phyloP scores from a whole-genome alignment of 495 filamentous ascomycete genomes.

The Neurospora sp. region DNA sequence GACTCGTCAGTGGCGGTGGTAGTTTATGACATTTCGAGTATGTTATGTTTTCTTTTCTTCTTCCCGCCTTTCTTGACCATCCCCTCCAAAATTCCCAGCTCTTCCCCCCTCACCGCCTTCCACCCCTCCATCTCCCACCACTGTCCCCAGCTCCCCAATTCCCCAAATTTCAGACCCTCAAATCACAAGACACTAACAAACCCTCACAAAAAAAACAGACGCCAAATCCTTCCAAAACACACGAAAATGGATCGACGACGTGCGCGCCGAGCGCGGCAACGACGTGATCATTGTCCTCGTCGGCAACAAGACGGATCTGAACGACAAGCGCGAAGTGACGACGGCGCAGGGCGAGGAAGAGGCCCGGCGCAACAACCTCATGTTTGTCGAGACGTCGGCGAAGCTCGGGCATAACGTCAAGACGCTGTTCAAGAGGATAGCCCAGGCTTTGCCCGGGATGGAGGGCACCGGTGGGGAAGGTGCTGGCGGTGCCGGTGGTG shows the following conservation, averaged over 20 bases:
- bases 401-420: constrained; percentile 98
- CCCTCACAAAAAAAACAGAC: constrained; percentile 45
- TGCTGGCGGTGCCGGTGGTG: no score
- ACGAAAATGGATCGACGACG: constrained; percentile 98
- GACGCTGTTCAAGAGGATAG: constrained; percentile 90
- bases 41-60: neutral
- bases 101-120: neutral
- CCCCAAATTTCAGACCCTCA: no score
- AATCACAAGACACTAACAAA: no score
- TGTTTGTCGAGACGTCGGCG: constrained; percentile 98
- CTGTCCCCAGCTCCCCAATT: no score
- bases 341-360: constrained; percentile 92
- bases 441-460: constrained; percentile 95
- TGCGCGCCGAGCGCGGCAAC: constrained; percentile 89
- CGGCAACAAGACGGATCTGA: constrained; percentile 97
- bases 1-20: constrained; percentile 95
- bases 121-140: neutral
- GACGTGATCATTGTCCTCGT: constrained; percentile 98
- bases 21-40: constrained; percentile 95
- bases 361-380: constrained; percentile 90
- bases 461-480: constrained; percentile 57
- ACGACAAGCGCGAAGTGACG: constrained; percentile 94
- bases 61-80: no score
- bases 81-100: no score
- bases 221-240: constrained; percentile 95